A percentile compares a stretch with the other conserved stretches of the same genome.
phyloP scores from a whole-genome alignment of 2,329 filamentous ascomycete genomes.

The Huntiella moniliformis region DNA sequence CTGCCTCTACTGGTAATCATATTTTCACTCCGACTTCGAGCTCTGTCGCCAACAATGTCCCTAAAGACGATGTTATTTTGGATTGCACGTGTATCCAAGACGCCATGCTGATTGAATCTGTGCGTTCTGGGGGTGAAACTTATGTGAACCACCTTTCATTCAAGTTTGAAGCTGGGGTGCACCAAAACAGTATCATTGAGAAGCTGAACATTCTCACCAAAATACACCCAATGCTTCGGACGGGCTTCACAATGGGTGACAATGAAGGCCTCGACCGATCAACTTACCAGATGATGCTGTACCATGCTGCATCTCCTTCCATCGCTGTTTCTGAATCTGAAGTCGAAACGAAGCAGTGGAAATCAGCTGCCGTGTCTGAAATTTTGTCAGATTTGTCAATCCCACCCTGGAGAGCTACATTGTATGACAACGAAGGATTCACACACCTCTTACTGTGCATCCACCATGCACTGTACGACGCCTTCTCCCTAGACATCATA shows the following conservation, averaged over 20 bases:
- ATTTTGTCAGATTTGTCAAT: conserved; percentile 27
- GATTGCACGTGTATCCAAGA: conserved; percentile 57
- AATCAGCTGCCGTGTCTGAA: conserved; percentile 15
- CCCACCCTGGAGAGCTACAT: conserved; percentile 44
- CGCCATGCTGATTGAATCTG: conserved; percentile 60
- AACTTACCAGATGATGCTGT: conserved; percentile 5
- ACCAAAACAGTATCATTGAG: conserved; percentile 23
- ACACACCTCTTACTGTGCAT: conserved; percentile 22
- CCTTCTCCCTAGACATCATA: conserved; percentile 48
- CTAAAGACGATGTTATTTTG: conserved; percentile 12
- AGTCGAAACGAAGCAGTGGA: conserved; percentile 23
- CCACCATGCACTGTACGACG: conserved; percentile 78
- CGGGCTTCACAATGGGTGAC: conserved; percentile 44
- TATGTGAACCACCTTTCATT: conserved; percentile 62
- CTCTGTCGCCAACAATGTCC: background rate
- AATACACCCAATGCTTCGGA: conserved; percentile 54
- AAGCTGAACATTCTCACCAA: conserved; percentile 41
- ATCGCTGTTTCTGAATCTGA: background rate
- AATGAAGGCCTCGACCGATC: background rate
- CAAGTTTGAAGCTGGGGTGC: conserved; percentile 24
- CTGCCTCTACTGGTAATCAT: background rate
- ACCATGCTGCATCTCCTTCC: background rate
- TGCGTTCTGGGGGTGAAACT: conserved; percentile 43
- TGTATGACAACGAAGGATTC: conserved; percentile 20
- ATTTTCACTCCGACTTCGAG: conserved; percentile 5